Evolutionary conservation across 2,329 filamentous ascomycete genomes (phyloP).

Genomic region (Colletotrichum destructivum): DNA sequence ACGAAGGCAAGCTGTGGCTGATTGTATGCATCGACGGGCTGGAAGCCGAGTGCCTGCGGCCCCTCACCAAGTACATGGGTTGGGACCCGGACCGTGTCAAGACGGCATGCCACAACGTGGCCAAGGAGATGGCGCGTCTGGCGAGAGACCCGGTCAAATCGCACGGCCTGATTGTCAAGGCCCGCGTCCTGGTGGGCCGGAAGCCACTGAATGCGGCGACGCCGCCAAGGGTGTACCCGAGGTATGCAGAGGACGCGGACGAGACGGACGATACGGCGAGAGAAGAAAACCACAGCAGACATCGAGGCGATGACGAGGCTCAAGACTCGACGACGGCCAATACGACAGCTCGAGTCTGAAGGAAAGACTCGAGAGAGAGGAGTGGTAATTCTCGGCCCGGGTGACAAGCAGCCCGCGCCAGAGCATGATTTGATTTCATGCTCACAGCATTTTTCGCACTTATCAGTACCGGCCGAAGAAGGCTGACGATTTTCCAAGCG

Average conservation of each 20-base stretch:
- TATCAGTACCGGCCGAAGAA: conserved; percentile 15
- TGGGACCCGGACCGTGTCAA: conserved; percentile 67
- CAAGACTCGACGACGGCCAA: conserved; percentile 11
- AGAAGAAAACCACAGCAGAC: conserved; percentile 28
- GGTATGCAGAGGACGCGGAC: conserved; percentile 31
- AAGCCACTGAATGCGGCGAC: conserved; percentile 57
- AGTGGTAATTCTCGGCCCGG: conserved; percentile 24
- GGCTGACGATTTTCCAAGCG: conserved; percentile 16
- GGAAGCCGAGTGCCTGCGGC: conserved; percentile 64
- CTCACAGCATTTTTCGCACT: conserved; percentile 30
- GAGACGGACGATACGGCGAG: conserved; percentile 41
- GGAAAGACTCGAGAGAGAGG: not conserved
- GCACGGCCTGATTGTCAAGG: conserved; percentile 61
- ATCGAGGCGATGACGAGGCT: conserved; percentile 1
- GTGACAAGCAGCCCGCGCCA: conserved; percentile 29
- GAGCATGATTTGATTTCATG: conserved; percentile 35
- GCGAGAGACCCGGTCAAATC: conserved; percentile 62
- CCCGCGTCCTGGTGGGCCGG: conserved; percentile 64
- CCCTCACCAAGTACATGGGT: conserved; percentile 67
- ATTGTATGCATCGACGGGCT: conserved; percentile 66
- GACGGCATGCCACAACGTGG: conserved; percentile 61
- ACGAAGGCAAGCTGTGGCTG: conserved; percentile 68
- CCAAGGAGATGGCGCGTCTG: conserved; percentile 63
- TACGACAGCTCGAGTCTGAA: not conserved
- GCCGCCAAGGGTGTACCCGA: conserved; percentile 20